Evolutionary conservation across 2,329 filamentous ascomycete species (phyloP).

Genomic region (Colletotrichum sp.): DNA sequence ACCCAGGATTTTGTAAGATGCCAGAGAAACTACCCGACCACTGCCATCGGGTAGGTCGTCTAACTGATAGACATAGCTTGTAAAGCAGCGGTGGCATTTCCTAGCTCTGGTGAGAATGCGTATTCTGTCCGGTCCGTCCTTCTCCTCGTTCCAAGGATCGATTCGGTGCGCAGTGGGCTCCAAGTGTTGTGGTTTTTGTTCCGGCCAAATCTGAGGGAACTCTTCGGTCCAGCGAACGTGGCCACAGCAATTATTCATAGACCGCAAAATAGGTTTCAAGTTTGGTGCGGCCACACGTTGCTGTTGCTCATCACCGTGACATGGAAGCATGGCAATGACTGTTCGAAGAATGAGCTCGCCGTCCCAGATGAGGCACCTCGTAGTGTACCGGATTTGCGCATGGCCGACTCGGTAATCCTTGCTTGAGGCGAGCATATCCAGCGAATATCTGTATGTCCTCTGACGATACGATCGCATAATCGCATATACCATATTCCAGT

Average conservation of each 20-base stretch:
- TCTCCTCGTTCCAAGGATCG: not conserved
- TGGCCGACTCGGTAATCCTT: too few relatives aligned
- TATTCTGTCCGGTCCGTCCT: not conserved
- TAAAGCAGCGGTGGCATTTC: not conserved
- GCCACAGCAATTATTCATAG: too few relatives aligned
- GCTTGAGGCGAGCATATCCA: too few relatives aligned
- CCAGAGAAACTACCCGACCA: not conserved
- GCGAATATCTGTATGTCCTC: too few relatives aligned
- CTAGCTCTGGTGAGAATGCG: not conserved
- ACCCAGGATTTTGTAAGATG: not conserved
- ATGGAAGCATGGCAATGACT: too few relatives aligned
- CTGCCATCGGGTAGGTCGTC: not conserved
- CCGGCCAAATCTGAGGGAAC: not conserved
- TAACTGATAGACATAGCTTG: not conserved
- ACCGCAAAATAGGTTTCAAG: too few relatives aligned
- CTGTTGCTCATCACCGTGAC: too few relatives aligned
- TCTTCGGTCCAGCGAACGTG: not conserved
- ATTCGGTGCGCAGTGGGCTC: not conserved
- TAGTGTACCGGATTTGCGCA: too few relatives aligned
- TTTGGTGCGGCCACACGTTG: too few relatives aligned
- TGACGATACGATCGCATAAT: not conserved
- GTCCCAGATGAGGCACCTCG: too few relatives aligned
- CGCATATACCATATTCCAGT: not conserved
- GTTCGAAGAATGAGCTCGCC: too few relatives aligned
- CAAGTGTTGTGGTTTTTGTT: not conserved